These are phyloP conservation scores for Linaria vulgaris DNA, from an alignment of 257 asterid genomes.

Conservation along the genomic window DNA sequence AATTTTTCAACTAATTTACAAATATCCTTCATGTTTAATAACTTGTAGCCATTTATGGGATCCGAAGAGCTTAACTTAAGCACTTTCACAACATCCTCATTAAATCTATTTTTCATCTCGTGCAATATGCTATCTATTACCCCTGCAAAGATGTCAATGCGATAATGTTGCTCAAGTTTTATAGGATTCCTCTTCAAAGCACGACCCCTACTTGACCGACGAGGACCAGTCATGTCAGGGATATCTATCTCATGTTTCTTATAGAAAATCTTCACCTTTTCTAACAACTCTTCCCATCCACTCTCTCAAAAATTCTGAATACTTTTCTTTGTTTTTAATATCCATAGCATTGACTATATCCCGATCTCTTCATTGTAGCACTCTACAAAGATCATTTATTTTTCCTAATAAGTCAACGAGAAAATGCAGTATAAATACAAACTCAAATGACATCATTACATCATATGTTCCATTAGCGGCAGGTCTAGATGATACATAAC, in stretches of 20 bases:
- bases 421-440: conserved; percentile 15
- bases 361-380: conserved; percentile 3
- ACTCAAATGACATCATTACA: too few relatives aligned
- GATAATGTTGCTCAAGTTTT: not conserved
- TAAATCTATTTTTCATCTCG: not conserved
- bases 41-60: too few relatives aligned
- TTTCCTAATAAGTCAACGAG: not conserved
- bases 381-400: not conserved
- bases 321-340: not conserved
- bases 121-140: not conserved
- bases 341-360: conserved; percentile 3
- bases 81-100: not conserved
- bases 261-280: conserved; percentile 7
- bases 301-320: too few relatives aligned
- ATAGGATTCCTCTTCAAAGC: not conserved
- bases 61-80: too few relatives aligned
- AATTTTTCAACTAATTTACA: too few relatives aligned
- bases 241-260: not conserved
- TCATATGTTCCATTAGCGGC: too few relatives aligned
- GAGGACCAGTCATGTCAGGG: not conserved
- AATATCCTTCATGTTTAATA: too few relatives aligned
- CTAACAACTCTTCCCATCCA: not conserved
- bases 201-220: not conserved
- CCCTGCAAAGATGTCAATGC: not conserved
- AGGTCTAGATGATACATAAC: too few relatives aligned